Evolutionary conservation across 2,329 filamentous ascomycete species (phyloP).

Genomic region (Emericellopsis atlantica): DNA sequence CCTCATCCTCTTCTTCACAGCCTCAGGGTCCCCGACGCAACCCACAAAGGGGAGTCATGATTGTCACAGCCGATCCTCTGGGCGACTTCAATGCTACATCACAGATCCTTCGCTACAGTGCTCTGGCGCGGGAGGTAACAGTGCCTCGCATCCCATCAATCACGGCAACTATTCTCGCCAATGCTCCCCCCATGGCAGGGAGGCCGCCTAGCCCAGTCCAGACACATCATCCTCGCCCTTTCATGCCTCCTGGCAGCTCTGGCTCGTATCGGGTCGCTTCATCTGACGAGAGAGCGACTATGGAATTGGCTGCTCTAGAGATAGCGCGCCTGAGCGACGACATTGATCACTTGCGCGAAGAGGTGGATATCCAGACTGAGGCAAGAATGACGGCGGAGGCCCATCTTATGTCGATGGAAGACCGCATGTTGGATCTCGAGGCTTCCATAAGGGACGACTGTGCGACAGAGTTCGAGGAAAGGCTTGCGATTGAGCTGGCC

Average conservation of each 20-base stretch:
- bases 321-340: slow-evolving; percentile 63
- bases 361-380: slow-evolving; percentile 59
- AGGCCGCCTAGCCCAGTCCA: slow-evolving; percentile 15
- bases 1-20: slow-evolving; percentile 29
- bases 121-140: slow-evolving; percentile 83
- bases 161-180: slow-evolving; percentile 52
- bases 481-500: slow-evolving; percentile 60
- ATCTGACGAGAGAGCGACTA: slow-evolving; percentile 51
- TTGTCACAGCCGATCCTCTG: slow-evolving; percentile 84
- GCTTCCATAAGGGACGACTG: slow-evolving; percentile 82
- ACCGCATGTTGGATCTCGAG: slow-evolving; percentile 56
- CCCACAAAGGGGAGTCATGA: slow-evolving; percentile 86
- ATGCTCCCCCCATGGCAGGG: slow-evolving; percentile 12
- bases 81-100: slow-evolving; percentile 96
- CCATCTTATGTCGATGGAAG: slow-evolving; percentile 57
- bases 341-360: slow-evolving; percentile 59
- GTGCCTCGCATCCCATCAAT: slow-evolving; percentile 80
- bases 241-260: slow-evolving; percentile 23
- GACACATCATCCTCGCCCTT: slow-evolving; percentile 18
- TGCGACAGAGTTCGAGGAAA: slow-evolving; percentile 71
- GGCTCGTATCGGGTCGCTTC: slow-evolving; percentile 24
- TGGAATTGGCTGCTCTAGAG: slow-evolving; percentile 71
- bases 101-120: slow-evolving; percentile 89
- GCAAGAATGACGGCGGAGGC: slow-evolving; percentile 60
- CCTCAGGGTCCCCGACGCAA: slow-evolving; percentile 35